phyloP scores from a whole-genome alignment of 768 basidiomycete species.

The Lentinula sp. region DNA sequence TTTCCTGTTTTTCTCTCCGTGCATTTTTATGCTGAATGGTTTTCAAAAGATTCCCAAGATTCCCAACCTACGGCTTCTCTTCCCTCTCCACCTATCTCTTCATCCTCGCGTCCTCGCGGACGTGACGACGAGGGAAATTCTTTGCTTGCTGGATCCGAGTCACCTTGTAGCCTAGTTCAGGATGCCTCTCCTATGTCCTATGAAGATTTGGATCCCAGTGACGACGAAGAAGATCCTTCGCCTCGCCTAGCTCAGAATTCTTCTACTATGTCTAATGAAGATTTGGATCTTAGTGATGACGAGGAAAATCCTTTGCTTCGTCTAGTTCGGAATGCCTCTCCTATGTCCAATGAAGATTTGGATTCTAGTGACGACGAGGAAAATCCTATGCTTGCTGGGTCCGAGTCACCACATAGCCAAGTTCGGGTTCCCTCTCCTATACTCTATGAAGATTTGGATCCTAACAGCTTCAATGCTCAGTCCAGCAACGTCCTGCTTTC shows the following conservation, averaged over 20 bases:
- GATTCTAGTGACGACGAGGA: not conserved
- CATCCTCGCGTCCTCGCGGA: not conserved
- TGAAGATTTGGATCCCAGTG: too few relatives aligned
- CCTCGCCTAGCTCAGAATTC: not conserved
- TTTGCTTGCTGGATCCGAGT: not conserved
- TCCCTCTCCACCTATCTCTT: constrained; percentile 2
- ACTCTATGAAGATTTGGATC: not conserved
- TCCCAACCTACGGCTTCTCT: not conserved
- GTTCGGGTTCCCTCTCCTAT: not conserved
- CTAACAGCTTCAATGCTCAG: not conserved
- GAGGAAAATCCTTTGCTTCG: not conserved
- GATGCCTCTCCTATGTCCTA: too few relatives aligned
- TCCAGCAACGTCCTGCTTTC: not conserved
- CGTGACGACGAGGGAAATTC: not conserved
- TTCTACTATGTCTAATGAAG: not conserved
- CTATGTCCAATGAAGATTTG: not conserved
- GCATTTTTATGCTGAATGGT: not conserved
- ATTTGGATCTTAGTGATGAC: not conserved
- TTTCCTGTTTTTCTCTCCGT: not conserved
- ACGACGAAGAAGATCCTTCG: too few relatives aligned
- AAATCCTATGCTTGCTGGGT: not conserved
- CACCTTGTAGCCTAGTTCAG: not conserved
- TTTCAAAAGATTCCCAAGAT: not conserved
- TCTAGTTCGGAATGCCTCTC: not conserved
- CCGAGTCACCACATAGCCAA: not conserved